Percentiles rank a stretch among this genome's conserved stretches.
phyloP scores from a whole-genome alignment of 257 asterid genomes.

The Penstemon newberryi region DNA sequence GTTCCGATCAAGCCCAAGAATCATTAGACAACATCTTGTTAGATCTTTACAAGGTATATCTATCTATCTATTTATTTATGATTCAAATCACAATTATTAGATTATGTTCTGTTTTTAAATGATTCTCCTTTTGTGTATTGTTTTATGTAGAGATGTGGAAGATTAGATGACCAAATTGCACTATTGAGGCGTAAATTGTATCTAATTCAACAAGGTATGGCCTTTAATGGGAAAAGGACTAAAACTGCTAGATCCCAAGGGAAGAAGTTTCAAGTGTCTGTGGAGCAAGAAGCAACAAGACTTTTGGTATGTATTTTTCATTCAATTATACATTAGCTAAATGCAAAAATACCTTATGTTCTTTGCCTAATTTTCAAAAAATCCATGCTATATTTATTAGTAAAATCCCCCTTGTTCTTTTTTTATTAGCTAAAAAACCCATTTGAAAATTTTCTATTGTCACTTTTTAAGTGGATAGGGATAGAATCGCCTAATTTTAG shows the following conservation, averaged over 20 bases:
- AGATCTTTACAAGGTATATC: slow-evolving; percentile 80
- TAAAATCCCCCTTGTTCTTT: too few species aligned
- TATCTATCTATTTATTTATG: background rate
- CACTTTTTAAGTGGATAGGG: too few species aligned
- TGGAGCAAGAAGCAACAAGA: slow-evolving; percentile 96
- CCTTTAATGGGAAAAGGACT: slow-evolving; percentile 92
- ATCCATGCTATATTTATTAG: too few species aligned
- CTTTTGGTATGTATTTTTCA: slow-evolving; percentile 54
- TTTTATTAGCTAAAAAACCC: too few species aligned
- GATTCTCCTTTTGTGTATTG: too few species aligned
- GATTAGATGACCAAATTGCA: slow-evolving; percentile 82
- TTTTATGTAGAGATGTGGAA: slow-evolving; percentile 80
- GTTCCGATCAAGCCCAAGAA: slow-evolving; percentile 97
- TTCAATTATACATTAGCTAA: too few species aligned
- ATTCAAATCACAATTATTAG: too few species aligned
- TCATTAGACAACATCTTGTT: slow-evolving; percentile 88
- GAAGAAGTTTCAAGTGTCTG: slow-evolving; percentile 92
- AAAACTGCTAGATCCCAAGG: slow-evolving; percentile 98
- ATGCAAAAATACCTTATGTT: too few species aligned
- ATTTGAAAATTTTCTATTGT: too few species aligned
- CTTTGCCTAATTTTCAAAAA: too few species aligned
- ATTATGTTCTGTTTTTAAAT: too few species aligned
- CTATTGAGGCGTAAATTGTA: slow-evolving; percentile 67
- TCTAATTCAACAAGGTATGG: slow-evolving; percentile 89
- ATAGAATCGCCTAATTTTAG: too few species aligned